Evolutionary conservation across 148 eudicot genomes (phyloP).

Genomic region (Amaranthus cruentus): DNA sequence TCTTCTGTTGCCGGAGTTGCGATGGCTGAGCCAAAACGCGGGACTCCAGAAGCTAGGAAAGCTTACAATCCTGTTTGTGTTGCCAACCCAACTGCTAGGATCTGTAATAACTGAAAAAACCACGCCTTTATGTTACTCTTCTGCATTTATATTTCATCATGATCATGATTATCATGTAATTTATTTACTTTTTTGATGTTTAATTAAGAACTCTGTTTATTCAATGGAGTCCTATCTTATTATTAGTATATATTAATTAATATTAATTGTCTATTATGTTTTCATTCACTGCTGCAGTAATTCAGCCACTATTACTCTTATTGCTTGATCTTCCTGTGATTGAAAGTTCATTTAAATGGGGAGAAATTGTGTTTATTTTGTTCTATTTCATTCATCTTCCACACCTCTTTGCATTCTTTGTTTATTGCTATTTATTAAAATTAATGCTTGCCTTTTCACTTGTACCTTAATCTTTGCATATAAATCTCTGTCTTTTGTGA

Average conservation of each 20-base stretch:
- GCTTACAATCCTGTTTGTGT: constrained; percentile 41
- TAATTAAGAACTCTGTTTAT: constrained; percentile 14
- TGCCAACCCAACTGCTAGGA: constrained; percentile 50
- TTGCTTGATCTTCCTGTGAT: neutral
- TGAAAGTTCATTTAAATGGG: too few relatives aligned
- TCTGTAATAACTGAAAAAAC: constrained; percentile 35
- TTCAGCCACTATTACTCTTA: neutral
- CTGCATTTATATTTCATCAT: neutral
- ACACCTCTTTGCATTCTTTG: constrained; percentile 9
- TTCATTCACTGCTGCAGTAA: constrained; percentile 1
- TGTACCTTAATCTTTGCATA: neutral
- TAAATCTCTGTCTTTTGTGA: neutral
- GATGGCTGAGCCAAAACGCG: constrained; percentile 35
- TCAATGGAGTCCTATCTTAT: neutral
- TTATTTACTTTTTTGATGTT: constrained; percentile 8
- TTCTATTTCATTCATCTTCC: neutral
- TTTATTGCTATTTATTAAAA: neutral
- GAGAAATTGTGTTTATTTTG: neutral
- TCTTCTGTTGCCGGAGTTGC: constrained; percentile 35
- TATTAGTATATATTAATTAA: neutral
- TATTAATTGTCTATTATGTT: neutral
- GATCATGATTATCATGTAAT: constrained; percentile 1
- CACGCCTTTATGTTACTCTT: neutral
- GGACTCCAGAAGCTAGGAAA: constrained; percentile 40
- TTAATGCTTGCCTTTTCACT: neutral